These are phyloP conservation scores for Talaromyces sp. DNA, from an alignment of 2,329 filamentous ascomycete genomes.

Conservation along the genomic window DNA sequence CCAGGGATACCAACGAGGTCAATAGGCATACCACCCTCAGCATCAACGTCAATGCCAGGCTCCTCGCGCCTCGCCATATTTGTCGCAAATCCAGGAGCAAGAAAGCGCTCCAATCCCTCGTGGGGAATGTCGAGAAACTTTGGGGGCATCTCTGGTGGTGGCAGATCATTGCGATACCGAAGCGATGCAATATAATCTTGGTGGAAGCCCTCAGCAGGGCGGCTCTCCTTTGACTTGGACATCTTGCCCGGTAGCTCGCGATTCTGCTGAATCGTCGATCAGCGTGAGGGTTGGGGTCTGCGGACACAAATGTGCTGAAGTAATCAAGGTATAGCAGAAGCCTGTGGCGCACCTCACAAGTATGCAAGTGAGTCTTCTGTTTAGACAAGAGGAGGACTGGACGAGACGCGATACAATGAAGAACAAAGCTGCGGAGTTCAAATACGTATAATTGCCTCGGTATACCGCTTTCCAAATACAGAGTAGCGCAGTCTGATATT, in stretches of 20 bases:
- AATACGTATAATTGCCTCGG: not conserved
- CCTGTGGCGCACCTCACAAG: not conserved
- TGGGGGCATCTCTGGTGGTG: slow-evolving; percentile 87
- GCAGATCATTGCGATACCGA: slow-evolving; percentile 91
- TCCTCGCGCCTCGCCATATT: slow-evolving; percentile 86
- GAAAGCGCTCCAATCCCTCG: slow-evolving; percentile 85
- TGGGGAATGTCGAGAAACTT: slow-evolving; percentile 97
- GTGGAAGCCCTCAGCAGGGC: slow-evolving; percentile 53
- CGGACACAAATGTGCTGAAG: not conserved
- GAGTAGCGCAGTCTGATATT: not conserved
- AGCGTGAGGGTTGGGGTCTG: not conserved
- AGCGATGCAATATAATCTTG: slow-evolving; percentile 98
- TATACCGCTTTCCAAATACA: not conserved
- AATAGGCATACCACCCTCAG: slow-evolving; percentile 94
- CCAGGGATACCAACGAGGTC: slow-evolving; percentile 92
- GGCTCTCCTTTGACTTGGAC: slow-evolving; percentile 37
- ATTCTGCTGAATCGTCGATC: not conserved
- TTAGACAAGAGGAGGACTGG: not conserved
- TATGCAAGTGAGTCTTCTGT: not conserved
- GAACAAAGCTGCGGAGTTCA: not conserved
- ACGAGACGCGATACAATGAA: not conserved
- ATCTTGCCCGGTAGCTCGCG: slow-evolving; percentile 18
- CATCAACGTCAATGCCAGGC: slow-evolving; percentile 94
- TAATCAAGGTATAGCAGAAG: not conserved
- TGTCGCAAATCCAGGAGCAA: slow-evolving; percentile 83